Percentiles rank a stretch among this genome's conserved stretches.
Conservation (phyloP, 2,329 filamentous ascomycete genomes). For the Fusarium temperatum region DNA sequence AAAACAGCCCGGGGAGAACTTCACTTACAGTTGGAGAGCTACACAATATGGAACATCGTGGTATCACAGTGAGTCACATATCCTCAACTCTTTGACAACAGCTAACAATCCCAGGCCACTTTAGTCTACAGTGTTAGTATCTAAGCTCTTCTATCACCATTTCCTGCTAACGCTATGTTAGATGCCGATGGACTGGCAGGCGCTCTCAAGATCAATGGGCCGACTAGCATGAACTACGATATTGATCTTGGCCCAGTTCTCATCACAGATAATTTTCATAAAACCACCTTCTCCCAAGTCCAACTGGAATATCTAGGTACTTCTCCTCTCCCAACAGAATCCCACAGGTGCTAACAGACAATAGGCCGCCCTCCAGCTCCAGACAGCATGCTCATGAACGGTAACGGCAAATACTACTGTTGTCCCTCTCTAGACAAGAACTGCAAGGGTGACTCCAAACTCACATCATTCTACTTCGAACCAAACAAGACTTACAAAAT, state of each 20-base stretch:
- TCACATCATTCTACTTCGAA: background rate
- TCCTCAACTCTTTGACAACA: accelerated
- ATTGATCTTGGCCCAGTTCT: background rate
- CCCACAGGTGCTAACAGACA: accelerated
- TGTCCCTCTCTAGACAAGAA: background rate
- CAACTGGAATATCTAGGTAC: background rate
- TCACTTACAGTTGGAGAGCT: background rate
- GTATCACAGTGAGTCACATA: background rate
- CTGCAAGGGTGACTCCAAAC: background rate
- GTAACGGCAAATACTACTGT: background rate
- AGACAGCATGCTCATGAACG: conserved; percentile 6
- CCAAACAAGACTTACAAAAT: background rate
- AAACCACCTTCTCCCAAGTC: background rate
- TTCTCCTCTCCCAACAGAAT: accelerated
- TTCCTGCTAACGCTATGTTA: background rate
- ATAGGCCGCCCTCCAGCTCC: background rate
- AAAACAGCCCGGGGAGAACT: background rate
- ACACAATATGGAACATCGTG: background rate
- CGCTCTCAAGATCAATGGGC: background rate
- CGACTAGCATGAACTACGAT: background rate
- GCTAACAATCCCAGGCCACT: background rate
- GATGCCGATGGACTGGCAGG: background rate
- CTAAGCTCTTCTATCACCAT: background rate
- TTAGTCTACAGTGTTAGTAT: background rate
- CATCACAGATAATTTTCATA: background rate